Base-by-base conservation (phyloP, 352 stramenopile genomes). In the Phytophthora citricola region DNA sequence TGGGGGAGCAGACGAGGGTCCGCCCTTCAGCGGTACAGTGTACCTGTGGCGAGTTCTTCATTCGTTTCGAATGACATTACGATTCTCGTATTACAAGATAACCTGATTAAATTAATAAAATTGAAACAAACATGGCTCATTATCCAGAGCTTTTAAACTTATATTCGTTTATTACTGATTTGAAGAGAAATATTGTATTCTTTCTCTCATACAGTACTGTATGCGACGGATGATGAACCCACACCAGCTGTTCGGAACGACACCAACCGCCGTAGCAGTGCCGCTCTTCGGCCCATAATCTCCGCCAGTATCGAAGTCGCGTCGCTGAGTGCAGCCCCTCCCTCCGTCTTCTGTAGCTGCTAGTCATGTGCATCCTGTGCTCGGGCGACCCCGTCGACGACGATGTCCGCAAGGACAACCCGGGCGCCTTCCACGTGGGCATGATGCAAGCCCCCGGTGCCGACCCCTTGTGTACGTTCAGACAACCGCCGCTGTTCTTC, bases 381-480 rank as follows among this genome's bases (percentile, higher is more conserved):
- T 88, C 87, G 41, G 70, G 72, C 29, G 83, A 91, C 9, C 85
- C 87, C 6, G 57, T 95, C 1, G 84, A 89, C 6, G 78, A 79
- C 40, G 80, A 94, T 65, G 65, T 79, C 31, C 87, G 87, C 63
- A 79, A 90, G 53, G 55, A 83, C 41, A 93, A 97, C 70, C 68
- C 69, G 0, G 75, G 86, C 27, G 66, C 67, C 14, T 98, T 97
- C 73, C 79, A 90, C 22, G 83, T 98, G 58, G 82, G 72, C 47
- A 92, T 98, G 81, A 97, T 96, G 76, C 51, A 95, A 40, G 93
- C 93, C 22, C 87, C 90, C 8, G 72, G 73, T 54, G 81, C 78
- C n/a, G 90, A 92, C 49, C 90, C 90, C 17, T 63, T 89, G 40
- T 98, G 93, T 90, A 91, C 69, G 82, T 81, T 59, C 9, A 11